A percentile compares a stretch with the other conserved stretches of the same genome.
Evolutionary conservation across 2,329 filamentous ascomycete genomes (phyloP).

Genomic region (Beauveria pseudobassiana): DNA sequence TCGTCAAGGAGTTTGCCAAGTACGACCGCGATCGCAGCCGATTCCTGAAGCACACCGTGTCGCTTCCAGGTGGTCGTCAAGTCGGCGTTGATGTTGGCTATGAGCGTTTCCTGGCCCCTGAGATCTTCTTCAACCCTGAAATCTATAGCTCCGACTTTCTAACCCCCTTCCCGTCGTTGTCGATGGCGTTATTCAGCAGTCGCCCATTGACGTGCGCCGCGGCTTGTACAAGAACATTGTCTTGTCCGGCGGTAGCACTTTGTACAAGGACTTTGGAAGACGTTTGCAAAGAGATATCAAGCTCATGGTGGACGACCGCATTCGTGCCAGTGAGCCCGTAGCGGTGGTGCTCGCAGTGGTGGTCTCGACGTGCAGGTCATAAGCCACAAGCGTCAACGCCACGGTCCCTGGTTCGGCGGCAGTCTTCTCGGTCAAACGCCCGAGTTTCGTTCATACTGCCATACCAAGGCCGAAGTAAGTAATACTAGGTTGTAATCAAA

Average conservation of each 20-base stretch:
- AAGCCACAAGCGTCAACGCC: conserved; percentile 92
- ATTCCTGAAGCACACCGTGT: conserved; percentile 84
- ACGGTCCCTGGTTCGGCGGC: conserved; percentile 97
- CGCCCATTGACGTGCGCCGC: conserved; percentile 92
- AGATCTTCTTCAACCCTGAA: conserved; percentile 99
- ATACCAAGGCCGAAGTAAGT: conserved; percentile 72
- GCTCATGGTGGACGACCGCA: conserved; percentile 87
- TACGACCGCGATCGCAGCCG: conserved; percentile 90
- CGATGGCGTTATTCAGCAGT: conserved; percentile 93
- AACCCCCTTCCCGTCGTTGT: conserved; percentile 92
- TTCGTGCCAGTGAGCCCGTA: conserved; percentile 84
- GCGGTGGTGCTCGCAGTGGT: conserved; percentile 86
- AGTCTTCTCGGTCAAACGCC: conserved; percentile 94
- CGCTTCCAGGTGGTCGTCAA: conserved; percentile 75
- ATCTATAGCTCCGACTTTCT: conserved; percentile 99
- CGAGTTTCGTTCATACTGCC: conserved; percentile 97
- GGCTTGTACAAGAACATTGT: conserved; percentile 99
- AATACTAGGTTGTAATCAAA: rapidly evolving
- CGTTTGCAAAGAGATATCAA: conserved; percentile 95
- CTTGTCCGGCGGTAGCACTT: conserved; percentile 87
- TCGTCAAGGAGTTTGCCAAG: conserved; percentile 94
- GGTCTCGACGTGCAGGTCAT: conserved; percentile 96
- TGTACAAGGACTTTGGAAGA: conserved; percentile 98
- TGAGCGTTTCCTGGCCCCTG: conserved; percentile 93
- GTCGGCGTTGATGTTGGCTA: conserved; percentile 90